Conservation (phyloP, 257 asterid species). For the Thymus mandschuricus region DNA sequence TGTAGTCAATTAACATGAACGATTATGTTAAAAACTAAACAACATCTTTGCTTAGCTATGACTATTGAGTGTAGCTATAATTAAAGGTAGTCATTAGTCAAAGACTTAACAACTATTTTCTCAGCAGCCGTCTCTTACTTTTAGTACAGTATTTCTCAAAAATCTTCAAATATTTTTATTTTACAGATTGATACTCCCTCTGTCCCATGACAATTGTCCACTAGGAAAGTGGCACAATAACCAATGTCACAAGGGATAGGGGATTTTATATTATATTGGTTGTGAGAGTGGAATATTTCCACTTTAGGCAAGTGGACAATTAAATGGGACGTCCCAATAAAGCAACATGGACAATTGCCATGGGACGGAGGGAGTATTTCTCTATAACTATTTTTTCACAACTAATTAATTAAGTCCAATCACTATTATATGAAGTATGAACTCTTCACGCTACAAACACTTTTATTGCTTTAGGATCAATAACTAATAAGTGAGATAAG, state of each 20-base stretch:
- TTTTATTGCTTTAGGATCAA: not conserved
- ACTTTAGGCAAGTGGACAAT: no score
- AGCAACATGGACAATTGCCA: no score
- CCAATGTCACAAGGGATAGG: no score
- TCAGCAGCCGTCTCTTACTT: not conserved
- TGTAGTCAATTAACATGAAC: conserved; percentile 33
- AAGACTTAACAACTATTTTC: not conserved
- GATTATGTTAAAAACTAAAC: not conserved
- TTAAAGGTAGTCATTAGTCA: conserved; percentile 21
- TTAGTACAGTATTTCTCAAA: conserved; percentile 17
- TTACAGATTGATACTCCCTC: no score
- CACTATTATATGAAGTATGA: not conserved
- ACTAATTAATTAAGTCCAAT: not conserved
- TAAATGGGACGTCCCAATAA: no score
- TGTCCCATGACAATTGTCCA: no score
- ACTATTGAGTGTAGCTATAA: not conserved
- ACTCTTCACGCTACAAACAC: conserved; percentile 1
- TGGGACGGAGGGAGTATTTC: no score
- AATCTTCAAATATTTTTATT: not conserved
- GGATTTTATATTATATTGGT: no score
- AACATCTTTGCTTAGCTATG: conserved; percentile 4
- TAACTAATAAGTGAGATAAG: conserved; percentile 2
- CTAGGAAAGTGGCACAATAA: no score
- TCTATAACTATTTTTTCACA: no score
- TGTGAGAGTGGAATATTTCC: no score